Base-by-base conservation (phyloP, 768 basidiomycete species). In the Pisolithus tinctorius region DNA sequence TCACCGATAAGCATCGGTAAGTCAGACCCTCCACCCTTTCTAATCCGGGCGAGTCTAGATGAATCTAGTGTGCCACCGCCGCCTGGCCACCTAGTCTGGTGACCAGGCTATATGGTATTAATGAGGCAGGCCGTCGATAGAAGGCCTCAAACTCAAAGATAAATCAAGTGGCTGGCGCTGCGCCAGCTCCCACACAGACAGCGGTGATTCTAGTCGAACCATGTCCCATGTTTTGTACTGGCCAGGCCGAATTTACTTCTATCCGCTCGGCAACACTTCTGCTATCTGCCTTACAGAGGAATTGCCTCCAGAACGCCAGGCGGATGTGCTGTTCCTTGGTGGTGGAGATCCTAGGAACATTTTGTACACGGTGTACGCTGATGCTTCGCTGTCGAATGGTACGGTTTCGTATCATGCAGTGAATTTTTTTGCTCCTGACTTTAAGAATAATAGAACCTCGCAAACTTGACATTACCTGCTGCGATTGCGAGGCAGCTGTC, bases 251-350 rank as follows among this genome's bases (percentile, higher is more conserved):
- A 57, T 58, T 4, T 77, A 69, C 48, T 81, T 78, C 66, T 81
- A 80, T 60, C 73, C 79, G 4, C 68, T 79, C 7, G 79, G 80
- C 27, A 80, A 81, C 58, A 80, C 79, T 0, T 65, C 76, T 9
- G 72, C 80, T 2, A 61, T 74, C 6, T 75, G 67, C 53, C 63
- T 80, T 17, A 73, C 75, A 4, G 61, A 72, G 38, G 67, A 74
- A 40, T 58, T 81, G 7, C 58, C 74, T 49, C 72, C 74, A 0
- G 76, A 77, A 49, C 57, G 69, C 39, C 46, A 62, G n/a, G 75
- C 74, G 5, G 60, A 69, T 17, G 59, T 78, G 20, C 67, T 81
- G 6, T 66, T 78, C 9, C 68, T 80, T 37, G 79, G 74, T 25
- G 79, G 78, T 53, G 79, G 78, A 10, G 79, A 81, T 57, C 71